These are phyloP conservation scores for Clonostachys sp. DNA, from an alignment of 2,329 filamentous ascomycete species.

Conservation along the genomic window DNA sequence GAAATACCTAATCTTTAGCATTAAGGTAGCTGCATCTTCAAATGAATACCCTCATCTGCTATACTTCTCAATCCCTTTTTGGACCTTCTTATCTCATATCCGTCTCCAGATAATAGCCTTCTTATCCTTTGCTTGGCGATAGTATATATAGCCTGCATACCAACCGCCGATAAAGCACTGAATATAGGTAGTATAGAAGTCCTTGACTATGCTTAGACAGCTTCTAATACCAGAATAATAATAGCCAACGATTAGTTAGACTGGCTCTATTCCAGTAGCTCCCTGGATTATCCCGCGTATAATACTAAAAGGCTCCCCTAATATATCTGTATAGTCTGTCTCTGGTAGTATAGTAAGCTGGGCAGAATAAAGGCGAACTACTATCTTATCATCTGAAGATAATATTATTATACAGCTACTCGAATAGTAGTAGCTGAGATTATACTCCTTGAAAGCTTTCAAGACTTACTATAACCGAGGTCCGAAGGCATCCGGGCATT, in stretches of 20 bases:
- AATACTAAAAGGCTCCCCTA: background rate
- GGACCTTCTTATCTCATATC: background rate
- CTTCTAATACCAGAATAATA: background rate
- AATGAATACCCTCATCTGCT: background rate
- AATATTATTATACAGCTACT: background rate
- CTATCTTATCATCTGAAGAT: background rate
- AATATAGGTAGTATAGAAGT: background rate
- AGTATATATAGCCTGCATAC: background rate
- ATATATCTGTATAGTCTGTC: background rate
- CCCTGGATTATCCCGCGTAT: background rate
- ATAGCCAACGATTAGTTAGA: background rate
- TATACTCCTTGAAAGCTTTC: background rate
- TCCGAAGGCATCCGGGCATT: too few species aligned
- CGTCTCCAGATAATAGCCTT: background rate
- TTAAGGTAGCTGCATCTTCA: too few species aligned
- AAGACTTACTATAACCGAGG: too few species aligned
- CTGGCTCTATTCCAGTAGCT: background rate
- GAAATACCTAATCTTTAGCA: too few species aligned
- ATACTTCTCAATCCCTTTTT: background rate
- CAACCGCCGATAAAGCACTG: background rate
- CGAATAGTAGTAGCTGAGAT: background rate
- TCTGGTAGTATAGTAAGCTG: background rate
- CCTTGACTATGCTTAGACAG: background rate
- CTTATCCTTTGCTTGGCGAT: background rate
- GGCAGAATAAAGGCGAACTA: background rate